These are phyloP conservation scores for Epichloe sp. DNA, from an alignment of 2,329 filamentous ascomycete genomes.

Conservation along the genomic window DNA sequence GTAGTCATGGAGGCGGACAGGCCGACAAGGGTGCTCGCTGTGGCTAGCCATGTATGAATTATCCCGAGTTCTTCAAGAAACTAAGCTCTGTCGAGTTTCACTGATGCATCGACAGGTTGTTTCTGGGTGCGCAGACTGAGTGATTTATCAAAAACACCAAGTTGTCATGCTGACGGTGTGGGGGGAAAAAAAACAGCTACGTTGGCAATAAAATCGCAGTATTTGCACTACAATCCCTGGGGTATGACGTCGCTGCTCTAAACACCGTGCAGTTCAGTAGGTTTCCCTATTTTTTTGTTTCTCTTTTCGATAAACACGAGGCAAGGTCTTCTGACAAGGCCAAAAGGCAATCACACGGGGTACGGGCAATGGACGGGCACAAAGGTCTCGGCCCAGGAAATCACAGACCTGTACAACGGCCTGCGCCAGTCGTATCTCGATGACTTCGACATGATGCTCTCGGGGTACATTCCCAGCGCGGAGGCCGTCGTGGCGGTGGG, in stretches of 20 bases:
- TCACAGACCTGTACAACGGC: slow-evolving; percentile 72
- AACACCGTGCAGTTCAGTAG: slow-evolving; percentile 97
- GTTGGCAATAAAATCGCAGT: slow-evolving; percentile 97
- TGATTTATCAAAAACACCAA: background rate
- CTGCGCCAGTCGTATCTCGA: slow-evolving; percentile 73
- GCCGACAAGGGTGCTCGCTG: slow-evolving; percentile 61
- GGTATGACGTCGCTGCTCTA: slow-evolving; percentile 84
- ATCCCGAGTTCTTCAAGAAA: background rate
- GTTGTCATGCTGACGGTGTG: background rate
- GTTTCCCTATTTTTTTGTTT: slow-evolving; percentile 19
- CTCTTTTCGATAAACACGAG: background rate
- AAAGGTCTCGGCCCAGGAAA: slow-evolving; percentile 67
- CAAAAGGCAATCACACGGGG: slow-evolving; percentile 80
- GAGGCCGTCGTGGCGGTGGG: slow-evolving; percentile 75
- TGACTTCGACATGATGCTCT: slow-evolving; percentile 87
- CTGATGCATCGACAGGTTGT: slow-evolving; percentile 22
- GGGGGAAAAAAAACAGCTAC: slow-evolving; percentile 46
- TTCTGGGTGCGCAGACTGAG: slow-evolving; percentile 23
- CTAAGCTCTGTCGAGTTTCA: too few relatives aligned
- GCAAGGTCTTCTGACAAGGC: background rate
- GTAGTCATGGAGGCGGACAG: slow-evolving; percentile 17
- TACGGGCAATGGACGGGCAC: slow-evolving; percentile 84
- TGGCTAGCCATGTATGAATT: slow-evolving; percentile 82
- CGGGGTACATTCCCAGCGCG: slow-evolving; percentile 85
- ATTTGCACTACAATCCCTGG: slow-evolving; percentile 84